These are phyloP conservation scores for Gracilaria vermiculophylla DNA, from an alignment of 23 red algal species.

Conservation along the genomic window DNA sequence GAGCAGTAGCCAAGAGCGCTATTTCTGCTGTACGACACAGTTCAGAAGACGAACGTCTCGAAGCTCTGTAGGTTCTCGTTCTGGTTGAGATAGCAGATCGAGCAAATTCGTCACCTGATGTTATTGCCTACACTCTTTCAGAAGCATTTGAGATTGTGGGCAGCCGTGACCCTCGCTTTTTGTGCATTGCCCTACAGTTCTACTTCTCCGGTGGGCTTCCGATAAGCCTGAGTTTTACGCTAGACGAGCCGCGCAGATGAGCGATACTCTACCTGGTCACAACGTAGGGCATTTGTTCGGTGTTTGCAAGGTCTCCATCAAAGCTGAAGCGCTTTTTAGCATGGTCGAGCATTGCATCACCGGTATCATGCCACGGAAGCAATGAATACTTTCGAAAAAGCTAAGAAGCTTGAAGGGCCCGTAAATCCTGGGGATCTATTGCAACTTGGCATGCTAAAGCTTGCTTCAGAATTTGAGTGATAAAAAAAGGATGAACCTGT, in stretches of 20 bases:
- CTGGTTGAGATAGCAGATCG: slow-evolving; percentile 41
- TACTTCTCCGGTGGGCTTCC: slow-evolving; percentile 48
- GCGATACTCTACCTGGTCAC: neutral
- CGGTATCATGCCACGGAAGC: slow-evolving; percentile 20
- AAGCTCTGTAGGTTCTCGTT: slow-evolving; percentile 51
- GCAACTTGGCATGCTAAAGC: slow-evolving; percentile 51
- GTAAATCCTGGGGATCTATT: slow-evolving; percentile 54
- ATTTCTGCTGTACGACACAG: slow-evolving; percentile 14
- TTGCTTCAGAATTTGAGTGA: slow-evolving; percentile 28
- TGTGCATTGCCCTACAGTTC: slow-evolving; percentile 30
- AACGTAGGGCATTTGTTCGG: slow-evolving; percentile 34
- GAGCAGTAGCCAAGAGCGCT: slow-evolving; percentile 31
- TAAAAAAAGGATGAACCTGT: slow-evolving; percentile 48
- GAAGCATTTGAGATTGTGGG: slow-evolving; percentile 51
- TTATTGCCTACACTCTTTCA: neutral
- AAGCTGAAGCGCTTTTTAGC: slow-evolving; percentile 33
- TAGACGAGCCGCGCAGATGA: neutral
- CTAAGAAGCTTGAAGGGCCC: slow-evolving; percentile 22
- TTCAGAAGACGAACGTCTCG: slow-evolving; percentile 27
- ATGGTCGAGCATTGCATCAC: slow-evolving; percentile 32
- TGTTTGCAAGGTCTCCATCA: neutral
- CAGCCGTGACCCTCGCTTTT: slow-evolving; percentile 34
- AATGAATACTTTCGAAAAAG: slow-evolving; percentile 15
- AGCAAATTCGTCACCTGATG: neutral
- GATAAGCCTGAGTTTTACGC: slow-evolving; percentile 10